These are phyloP conservation scores for Metarhizium brunneum DNA, from an alignment of 2,329 filamentous ascomycete genomes.

Conservation along the genomic window DNA sequence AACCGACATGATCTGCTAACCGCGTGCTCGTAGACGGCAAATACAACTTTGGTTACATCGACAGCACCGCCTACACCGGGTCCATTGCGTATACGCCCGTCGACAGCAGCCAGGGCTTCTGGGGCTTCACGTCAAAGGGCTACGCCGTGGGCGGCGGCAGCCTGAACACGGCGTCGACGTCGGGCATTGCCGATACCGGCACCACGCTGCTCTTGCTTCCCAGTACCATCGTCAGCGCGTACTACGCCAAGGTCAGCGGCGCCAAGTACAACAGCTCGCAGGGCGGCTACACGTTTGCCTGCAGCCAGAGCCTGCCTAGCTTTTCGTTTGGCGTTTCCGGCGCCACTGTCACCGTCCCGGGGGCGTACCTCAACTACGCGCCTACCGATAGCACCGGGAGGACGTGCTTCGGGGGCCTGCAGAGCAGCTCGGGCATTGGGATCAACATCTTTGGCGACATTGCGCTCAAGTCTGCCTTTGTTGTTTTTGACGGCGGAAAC, in stretches of 20 bases:
- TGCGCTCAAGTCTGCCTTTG: conserved; percentile 50
- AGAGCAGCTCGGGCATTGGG: conserved; percentile 36
- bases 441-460: conserved; percentile 54
- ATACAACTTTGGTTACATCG: conserved; percentile 68
- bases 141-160: conserved; percentile 11
- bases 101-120: conserved; percentile 55
- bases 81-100: conserved; percentile 52
- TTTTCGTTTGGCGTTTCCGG: conserved; percentile 46
- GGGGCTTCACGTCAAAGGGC: conserved; percentile 28
- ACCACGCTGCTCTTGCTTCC: conserved; percentile 55
- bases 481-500: conserved; percentile 48
- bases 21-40: conserved; percentile 36
- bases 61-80: conserved; percentile 53
- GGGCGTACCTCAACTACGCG: conserved; percentile 42
- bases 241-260: too few relatives aligned
- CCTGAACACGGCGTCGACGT: conserved; percentile 27
- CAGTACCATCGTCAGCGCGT: conserved; percentile 33
- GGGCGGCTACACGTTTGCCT: conserved; percentile 36
- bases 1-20: too few relatives aligned
- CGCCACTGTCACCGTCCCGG: conserved; percentile 45
- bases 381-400: conserved; percentile 31
- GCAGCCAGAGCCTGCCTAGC: conserved; percentile 33
- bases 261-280: conserved; percentile 9
- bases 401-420: conserved; percentile 56
- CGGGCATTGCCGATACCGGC: conserved; percentile 47